These are phyloP conservation scores for Schoenoplectus triqueter DNA, from an alignment of 202 grass and related monocot species.

Conservation along the genomic window DNA sequence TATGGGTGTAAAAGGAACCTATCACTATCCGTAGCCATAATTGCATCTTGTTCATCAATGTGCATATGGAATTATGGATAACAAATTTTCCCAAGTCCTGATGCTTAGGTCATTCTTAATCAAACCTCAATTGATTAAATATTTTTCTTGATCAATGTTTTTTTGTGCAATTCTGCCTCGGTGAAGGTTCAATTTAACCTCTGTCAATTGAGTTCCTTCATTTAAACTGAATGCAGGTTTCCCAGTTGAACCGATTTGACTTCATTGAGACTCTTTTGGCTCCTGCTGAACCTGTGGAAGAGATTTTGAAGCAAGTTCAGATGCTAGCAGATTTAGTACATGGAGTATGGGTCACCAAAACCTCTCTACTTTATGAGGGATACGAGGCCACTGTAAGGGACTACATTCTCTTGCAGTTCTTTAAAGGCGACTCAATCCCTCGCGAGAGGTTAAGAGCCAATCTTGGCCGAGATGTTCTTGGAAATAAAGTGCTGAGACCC, in stretches of 20 bases:
- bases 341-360: constrained; percentile 39
- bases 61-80: not conserved
- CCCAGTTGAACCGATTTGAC: constrained; percentile 32
- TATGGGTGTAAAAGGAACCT: not conserved
- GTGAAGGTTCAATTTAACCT: constrained; percentile 14
- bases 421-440: constrained; percentile 6
- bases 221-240: constrained; percentile 23
- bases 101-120: not conserved
- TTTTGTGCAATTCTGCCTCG: constrained; percentile 11
- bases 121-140: not conserved
- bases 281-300: constrained; percentile 9
- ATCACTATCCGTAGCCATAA: not conserved
- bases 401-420: constrained; percentile 38
- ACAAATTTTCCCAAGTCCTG: not conserved
- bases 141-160: constrained; percentile 7
- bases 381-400: constrained; percentile 22
- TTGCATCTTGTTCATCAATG: constrained; percentile 17
- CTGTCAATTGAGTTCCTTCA: not conserved
- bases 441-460: constrained; percentile 11
- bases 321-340: constrained; percentile 21
- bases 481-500: not conserved
- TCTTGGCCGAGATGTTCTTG: constrained; percentile 9
- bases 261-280: constrained; percentile 31
- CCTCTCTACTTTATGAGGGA: constrained; percentile 30
- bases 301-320: constrained; percentile 29